Conservation (phyloP, 2,329 filamentous ascomycete species). For the Drechslerella stenobrocha region DNA sequence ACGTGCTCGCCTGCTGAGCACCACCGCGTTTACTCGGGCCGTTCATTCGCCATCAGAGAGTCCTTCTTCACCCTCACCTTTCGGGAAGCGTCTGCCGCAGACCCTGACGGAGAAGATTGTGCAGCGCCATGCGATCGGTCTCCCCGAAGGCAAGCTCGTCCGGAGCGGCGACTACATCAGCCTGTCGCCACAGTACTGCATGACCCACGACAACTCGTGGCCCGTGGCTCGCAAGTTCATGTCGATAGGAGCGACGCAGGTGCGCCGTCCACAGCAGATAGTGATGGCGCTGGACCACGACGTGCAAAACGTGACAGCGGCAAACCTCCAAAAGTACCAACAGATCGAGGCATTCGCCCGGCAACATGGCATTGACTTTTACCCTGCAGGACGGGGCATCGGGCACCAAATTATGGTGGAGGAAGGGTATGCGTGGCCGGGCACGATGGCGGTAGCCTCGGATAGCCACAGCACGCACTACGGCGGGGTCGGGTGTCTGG, state of each 20-base stretch:
- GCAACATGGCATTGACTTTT: slow-evolving; percentile 76
- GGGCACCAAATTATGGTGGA: slow-evolving; percentile 93
- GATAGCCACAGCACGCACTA: slow-evolving; percentile 83
- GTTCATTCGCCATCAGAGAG: no score
- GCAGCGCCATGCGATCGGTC: slow-evolving; percentile 75
- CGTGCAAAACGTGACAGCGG: slow-evolving; percentile 77
- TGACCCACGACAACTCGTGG: slow-evolving; percentile 86
- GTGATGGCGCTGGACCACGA: slow-evolving; percentile 88
- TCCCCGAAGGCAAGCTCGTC: slow-evolving; percentile 74
- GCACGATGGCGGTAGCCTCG: slow-evolving; percentile 76
- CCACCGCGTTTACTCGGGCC: no score
- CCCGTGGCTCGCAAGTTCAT: slow-evolving; percentile 78
- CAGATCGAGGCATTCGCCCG: slow-evolving; percentile 81
- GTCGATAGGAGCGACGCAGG: slow-evolving; percentile 75
- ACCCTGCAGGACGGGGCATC: slow-evolving; percentile 75
- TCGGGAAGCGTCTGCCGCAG: no score
- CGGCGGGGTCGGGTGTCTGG: slow-evolving; percentile 74
- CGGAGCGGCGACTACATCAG: slow-evolving; percentile 81
- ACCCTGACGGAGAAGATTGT: no score
- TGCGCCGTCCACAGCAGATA: slow-evolving; percentile 73
- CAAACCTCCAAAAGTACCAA: slow-evolving; percentile 79
- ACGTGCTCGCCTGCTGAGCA: no score
- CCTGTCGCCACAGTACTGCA: slow-evolving; percentile 69
- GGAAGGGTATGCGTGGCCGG: slow-evolving; percentile 81
- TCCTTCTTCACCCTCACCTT: no score